Conservation (phyloP, 2,329 filamentous ascomycete species). For the Alternaria sp. region DNA sequence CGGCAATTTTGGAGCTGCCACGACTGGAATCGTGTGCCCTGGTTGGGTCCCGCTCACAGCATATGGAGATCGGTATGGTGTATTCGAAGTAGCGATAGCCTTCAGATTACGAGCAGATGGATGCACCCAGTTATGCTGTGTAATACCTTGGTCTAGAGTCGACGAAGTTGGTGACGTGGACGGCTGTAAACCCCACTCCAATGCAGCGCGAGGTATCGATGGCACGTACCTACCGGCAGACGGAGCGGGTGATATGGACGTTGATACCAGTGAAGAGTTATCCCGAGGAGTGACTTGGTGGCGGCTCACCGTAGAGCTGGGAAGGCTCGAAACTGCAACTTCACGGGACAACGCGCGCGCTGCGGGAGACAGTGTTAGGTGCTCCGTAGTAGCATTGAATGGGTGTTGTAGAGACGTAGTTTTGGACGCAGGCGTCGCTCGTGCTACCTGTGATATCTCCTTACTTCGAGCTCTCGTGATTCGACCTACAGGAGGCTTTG, state of each 20-base stretch:
- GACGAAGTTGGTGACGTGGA: background rate
- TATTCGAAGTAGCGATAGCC: too few species aligned
- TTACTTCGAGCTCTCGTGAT: background rate
- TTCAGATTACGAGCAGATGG: background rate
- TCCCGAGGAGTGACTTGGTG: background rate
- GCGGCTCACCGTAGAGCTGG: background rate
- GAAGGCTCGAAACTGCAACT: too few species aligned
- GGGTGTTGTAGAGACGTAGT: background rate
- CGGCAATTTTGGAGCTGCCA: background rate
- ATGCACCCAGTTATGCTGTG: slow-evolving; percentile 6
- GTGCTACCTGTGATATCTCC: background rate
- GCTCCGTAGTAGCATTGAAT: background rate
- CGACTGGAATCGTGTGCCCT: background rate
- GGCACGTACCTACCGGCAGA: background rate
- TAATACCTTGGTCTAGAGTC: background rate
- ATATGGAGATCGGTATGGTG: background rate
- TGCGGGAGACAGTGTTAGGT: too few species aligned
- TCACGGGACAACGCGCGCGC: background rate
- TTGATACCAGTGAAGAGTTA: background rate
- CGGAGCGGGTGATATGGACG: background rate
- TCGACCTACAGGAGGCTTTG: background rate
- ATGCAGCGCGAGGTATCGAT: background rate
- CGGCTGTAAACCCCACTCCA: background rate
- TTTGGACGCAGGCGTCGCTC: background rate
- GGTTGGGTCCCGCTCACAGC: background rate